These are phyloP conservation scores for Globisporangium uncinulatum DNA, from an alignment of 352 stramenopile species.

Conservation along the genomic window DNA sequence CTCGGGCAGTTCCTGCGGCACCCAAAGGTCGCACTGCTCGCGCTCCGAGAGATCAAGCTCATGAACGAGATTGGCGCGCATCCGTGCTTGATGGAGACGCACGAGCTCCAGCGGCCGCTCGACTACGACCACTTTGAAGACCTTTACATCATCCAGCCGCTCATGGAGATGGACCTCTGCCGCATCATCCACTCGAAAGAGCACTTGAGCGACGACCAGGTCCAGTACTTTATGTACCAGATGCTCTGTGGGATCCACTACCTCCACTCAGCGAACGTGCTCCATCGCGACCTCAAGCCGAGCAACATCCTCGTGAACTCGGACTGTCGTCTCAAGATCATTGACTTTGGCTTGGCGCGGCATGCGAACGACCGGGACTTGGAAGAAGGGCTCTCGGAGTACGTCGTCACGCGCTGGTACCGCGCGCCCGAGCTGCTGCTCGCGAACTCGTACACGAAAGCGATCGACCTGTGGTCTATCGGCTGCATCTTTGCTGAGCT, in stretches of 20 bases:
- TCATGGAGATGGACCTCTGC: conserved; percentile 97
- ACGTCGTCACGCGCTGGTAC: conserved; percentile 94
- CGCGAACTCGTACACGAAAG: conserved; percentile 79
- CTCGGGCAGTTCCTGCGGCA: conserved; percentile 80
- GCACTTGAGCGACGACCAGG: conserved; percentile 91
- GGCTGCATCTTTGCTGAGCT: conserved; percentile 99
- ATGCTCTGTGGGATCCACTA: conserved; percentile 94
- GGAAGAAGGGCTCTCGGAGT: conserved; percentile 86
- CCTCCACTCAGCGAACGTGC: conserved; percentile 93
- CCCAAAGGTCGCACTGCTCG: conserved; percentile 78
- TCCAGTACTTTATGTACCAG: conserved; percentile 97
- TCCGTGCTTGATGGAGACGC: conserved; percentile 73
- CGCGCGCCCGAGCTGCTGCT: conserved; percentile 80
- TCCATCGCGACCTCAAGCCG: conserved; percentile 96
- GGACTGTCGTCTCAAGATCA: conserved; percentile 85
- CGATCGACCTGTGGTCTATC: conserved; percentile 95
- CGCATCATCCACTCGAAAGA: conserved; percentile 85
- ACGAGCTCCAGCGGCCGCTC: conserved; percentile 77
- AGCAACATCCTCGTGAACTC: conserved; percentile 97
- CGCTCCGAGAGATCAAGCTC: conserved; percentile 84
- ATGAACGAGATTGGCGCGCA: conserved; percentile 82
- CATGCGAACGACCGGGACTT: conserved; percentile 76
- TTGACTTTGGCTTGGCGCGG: conserved; percentile 85
- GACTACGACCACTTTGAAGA: conserved; percentile 93
- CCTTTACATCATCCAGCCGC: conserved; percentile 96